A percentile compares a stretch with the other conserved stretches of the same genome.
These are phyloP conservation scores for Alternaria postmessia DNA, from an alignment of 2,329 filamentous ascomycete genomes.

Conservation along the genomic window DNA sequence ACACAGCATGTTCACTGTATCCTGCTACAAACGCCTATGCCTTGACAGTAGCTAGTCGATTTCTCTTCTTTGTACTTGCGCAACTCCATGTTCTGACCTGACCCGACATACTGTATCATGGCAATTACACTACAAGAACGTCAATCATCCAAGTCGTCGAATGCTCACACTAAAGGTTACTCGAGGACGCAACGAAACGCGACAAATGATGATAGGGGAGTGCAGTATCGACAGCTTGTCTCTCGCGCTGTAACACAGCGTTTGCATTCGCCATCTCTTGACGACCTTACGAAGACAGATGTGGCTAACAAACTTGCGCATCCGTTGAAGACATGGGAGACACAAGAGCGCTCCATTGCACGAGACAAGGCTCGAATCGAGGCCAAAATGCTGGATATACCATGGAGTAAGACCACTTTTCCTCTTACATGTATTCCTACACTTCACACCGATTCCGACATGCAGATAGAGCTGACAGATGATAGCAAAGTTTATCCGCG, in stretches of 20 bases:
- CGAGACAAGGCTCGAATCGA: not conserved
- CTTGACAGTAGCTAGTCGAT: not conserved
- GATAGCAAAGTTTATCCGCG: not conserved
- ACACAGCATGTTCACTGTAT: not conserved
- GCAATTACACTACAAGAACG: not conserved
- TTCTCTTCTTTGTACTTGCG: not conserved
- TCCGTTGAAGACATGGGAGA: not conserved
- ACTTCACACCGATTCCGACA: not conserved
- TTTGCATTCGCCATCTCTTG: conserved; percentile 19
- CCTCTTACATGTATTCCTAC: no score
- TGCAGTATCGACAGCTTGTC: conserved; percentile 28
- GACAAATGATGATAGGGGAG: not conserved
- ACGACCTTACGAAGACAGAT: not conserved
- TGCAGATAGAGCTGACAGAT: not conserved
- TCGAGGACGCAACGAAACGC: not conserved
- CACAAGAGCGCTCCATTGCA: not conserved
- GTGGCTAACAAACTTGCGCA: not conserved
- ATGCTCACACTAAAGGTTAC: not conserved
- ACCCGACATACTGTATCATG: not conserved
- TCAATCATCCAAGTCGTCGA: not conserved
- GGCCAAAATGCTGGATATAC: not conserved
- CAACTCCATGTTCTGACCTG: not conserved
- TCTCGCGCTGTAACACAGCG: conserved; percentile 27
- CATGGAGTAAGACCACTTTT: not conserved
- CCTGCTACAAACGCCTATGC: conserved; percentile 1